Evolutionary conservation across 1,139 yeast species (phyloP).

Genomic region (Saccharomyces hybrid): DNA sequence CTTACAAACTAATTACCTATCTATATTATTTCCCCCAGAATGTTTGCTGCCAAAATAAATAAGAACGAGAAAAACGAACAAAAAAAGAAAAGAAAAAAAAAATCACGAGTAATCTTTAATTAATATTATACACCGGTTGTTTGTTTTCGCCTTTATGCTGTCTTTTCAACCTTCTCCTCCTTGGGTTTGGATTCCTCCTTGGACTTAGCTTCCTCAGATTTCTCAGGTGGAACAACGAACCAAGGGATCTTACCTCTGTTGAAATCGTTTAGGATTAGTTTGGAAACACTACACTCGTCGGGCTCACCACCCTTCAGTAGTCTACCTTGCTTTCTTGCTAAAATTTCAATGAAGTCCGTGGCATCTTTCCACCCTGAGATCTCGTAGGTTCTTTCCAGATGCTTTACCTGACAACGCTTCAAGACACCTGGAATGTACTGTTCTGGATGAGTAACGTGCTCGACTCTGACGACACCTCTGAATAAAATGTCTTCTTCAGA

Average conservation of each 20-base stretch:
- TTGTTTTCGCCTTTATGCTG: neutral
- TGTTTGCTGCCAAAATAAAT: neutral
- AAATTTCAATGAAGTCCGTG: conserved; percentile 74
- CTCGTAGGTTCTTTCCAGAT: conserved; percentile 92
- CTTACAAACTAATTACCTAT: neutral
- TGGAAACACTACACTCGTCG: conserved; percentile 88
- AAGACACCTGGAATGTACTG: conserved; percentile 88
- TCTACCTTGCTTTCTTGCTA: conserved; percentile 90
- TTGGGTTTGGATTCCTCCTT: conserved; percentile 5
- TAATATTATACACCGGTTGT: conserved; percentile 4
- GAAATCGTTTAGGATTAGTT: conserved; percentile 84
- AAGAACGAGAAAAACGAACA: neutral
- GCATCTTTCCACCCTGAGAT: conserved; percentile 86
- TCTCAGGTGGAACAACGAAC: conserved; percentile 88
- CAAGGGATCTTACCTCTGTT: conserved; percentile 97
- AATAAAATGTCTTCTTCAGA: conserved; percentile 88
- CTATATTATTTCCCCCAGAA: neutral
- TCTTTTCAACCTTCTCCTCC: neutral
- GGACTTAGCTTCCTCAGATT: conserved; percentile 40
- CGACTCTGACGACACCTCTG: conserved; percentile 96
- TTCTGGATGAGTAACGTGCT: conserved; percentile 90
- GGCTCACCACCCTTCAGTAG: conserved; percentile 96
- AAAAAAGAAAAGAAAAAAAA: conserved; percentile 4
- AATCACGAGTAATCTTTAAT: conserved; percentile 5
- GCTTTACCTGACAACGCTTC: conserved; percentile 78